phyloP scores from a whole-genome alignment of 2,329 filamentous ascomycete genomes.

The Immersiporthe knoxdaviesiana region DNA sequence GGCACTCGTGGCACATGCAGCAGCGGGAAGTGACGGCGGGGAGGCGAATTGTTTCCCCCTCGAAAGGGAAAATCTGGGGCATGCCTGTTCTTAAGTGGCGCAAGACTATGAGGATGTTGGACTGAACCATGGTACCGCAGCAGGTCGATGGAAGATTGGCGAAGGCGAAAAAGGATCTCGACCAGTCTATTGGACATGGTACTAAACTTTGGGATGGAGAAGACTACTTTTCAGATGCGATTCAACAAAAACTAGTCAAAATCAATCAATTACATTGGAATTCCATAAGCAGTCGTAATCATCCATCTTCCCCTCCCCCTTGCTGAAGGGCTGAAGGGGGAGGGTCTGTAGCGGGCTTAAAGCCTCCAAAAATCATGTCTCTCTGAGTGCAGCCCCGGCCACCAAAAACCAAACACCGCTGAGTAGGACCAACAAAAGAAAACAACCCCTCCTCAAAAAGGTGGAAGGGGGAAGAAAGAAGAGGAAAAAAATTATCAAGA shows the following conservation, averaged over 20 bases:
- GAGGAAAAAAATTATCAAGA: not conserved
- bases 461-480: not conserved
- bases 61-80: not conserved
- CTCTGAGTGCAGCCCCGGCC: conserved; percentile 1
- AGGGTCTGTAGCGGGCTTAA: not conserved
- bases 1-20: not conserved
- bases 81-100: not conserved
- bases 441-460: not conserved
- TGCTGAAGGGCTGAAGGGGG: not conserved
- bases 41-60: not conserved
- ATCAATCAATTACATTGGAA: not conserved
- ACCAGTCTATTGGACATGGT: no score
- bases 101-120: not conserved
- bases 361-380: not conserved
- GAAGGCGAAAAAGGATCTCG: not conserved
- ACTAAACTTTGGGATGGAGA: not conserved
- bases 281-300: not conserved
- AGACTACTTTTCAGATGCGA: not conserved
- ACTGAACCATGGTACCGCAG: not conserved
- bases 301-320: not conserved
- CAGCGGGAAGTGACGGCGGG: conserved; percentile 6
- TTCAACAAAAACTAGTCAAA: not conserved
- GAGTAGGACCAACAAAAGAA: not conserved
- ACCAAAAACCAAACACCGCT: conserved; percentile 7
- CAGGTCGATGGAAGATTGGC: not conserved